Percentiles rank a stretch among this genome's conserved stretches.
phyloP scores from a whole-genome alignment of 139 green algal species.

The Chlorella sp. region DNA sequence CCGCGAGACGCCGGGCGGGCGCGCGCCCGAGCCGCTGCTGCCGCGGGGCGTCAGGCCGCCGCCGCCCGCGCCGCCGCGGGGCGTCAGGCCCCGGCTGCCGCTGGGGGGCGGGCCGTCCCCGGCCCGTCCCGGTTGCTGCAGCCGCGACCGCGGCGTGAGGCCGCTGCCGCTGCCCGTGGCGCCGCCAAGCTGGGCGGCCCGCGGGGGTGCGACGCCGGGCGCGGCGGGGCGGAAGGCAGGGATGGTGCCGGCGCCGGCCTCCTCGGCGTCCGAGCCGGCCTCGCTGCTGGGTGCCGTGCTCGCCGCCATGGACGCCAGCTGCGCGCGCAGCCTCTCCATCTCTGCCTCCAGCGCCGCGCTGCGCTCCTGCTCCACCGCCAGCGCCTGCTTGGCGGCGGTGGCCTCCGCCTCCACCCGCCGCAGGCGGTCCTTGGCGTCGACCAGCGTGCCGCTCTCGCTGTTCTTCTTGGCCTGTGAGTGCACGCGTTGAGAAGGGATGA shows the following conservation, averaged over 20 bases:
- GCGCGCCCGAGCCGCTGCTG: constrained; percentile 7
- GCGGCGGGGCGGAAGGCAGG: constrained; percentile 9
- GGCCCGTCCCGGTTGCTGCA: constrained; percentile 1
- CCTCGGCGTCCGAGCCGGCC: constrained; percentile 11
- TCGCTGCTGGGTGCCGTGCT: not conserved
- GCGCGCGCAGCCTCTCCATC: constrained; percentile 11
- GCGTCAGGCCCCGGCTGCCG: constrained; percentile 8
- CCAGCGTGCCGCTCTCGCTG: constrained; percentile 57
- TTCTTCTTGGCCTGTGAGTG: constrained; percentile 73
- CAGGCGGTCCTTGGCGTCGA: constrained; percentile 68
- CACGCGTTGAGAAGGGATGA: too few relatives aligned
- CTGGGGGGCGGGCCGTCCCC: too few relatives aligned
- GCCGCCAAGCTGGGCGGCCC: not conserved
- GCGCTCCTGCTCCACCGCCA: constrained; percentile 23
- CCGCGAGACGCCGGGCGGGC: not conserved
- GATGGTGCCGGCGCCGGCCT: too few relatives aligned
- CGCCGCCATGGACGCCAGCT: constrained; percentile 10
- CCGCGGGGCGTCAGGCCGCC: not conserved
- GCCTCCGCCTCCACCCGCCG: not conserved
- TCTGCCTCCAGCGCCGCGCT: constrained; percentile 7
- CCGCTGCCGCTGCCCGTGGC: not conserved
- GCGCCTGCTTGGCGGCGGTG: constrained; percentile 5
- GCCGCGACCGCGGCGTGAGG: constrained; percentile 5
- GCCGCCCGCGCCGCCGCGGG: not conserved
- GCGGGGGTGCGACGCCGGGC: too few relatives aligned